Percentiles rank a stretch among this genome's conserved stretches.
These are phyloP conservation scores for Debaryomyces singareniensis DNA, from an alignment of 1,139 yeast genomes.

Conservation along the genomic window DNA sequence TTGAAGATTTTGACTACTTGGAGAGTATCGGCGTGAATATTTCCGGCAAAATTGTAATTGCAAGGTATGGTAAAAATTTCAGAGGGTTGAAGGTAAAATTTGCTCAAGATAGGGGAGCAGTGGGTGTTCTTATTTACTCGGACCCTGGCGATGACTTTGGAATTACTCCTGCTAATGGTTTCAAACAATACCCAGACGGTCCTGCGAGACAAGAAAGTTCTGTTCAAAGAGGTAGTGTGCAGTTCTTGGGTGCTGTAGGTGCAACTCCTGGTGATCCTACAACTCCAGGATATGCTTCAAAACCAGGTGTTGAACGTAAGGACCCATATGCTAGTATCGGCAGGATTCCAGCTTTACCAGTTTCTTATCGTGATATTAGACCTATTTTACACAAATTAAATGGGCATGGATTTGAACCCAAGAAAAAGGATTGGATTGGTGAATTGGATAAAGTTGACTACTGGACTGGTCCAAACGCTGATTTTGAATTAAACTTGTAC, in stretches of 20 bases:
- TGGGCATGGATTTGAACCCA: slow-evolving; percentile 30
- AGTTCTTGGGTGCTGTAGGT: slow-evolving; percentile 58
- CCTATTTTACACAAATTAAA: slow-evolving; percentile 39
- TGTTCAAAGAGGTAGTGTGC: slow-evolving; percentile 81
- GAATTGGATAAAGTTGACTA: slow-evolving; percentile 38
- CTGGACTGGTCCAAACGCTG: slow-evolving; percentile 42
- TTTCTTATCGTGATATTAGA: slow-evolving; percentile 39
- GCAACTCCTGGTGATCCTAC: slow-evolving; percentile 83
- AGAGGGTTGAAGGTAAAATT: slow-evolving; percentile 43
- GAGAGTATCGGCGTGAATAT: slow-evolving; percentile 28
- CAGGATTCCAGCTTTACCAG: slow-evolving; percentile 42
- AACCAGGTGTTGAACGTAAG: slow-evolving; percentile 40
- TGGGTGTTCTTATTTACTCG: slow-evolving; percentile 36
- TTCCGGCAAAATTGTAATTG: slow-evolving; percentile 37
- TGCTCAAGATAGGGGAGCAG: slow-evolving; percentile 43
- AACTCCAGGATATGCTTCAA: slow-evolving; percentile 76
- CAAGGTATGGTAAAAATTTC: slow-evolving; percentile 35
- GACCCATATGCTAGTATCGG: slow-evolving; percentile 39
- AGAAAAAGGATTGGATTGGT: slow-evolving; percentile 31
- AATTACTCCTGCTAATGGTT: slow-evolving; percentile 38
- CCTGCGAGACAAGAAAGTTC: slow-evolving; percentile 45
- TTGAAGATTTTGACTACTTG: slow-evolving; percentile 31
- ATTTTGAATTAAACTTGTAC: slow-evolving; percentile 35
- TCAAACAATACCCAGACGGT: slow-evolving; percentile 38
- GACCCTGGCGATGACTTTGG: slow-evolving; percentile 44